Evolutionary conservation across 1,139 yeast species (phyloP).

Genomic region (Arxiozyma heterogenica): DNA sequence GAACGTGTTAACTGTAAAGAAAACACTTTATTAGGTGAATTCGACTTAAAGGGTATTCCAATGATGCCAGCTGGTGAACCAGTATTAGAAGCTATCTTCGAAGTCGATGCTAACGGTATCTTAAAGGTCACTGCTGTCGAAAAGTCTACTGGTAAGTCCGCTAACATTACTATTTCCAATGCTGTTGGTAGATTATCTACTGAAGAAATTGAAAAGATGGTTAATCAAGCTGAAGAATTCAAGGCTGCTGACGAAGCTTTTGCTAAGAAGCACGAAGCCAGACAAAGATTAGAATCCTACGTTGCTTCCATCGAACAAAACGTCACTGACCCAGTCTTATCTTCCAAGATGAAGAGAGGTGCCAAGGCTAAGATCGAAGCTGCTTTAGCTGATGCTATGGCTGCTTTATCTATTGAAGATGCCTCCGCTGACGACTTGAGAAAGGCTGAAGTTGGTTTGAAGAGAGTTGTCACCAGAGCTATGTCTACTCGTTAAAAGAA

Average conservation of each 20-base stretch:
- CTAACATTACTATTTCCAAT: slow-evolving; percentile 99
- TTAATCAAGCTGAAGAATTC: slow-evolving; percentile 97
- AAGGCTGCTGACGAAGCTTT: slow-evolving; percentile 98
- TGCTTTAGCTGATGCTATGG: slow-evolving; percentile 97
- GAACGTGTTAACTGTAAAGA: slow-evolving; percentile 99
- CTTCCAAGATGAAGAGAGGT: slow-evolving; percentile 96
- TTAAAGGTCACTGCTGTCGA: slow-evolving; percentile 99
- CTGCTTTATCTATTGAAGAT: slow-evolving; percentile 96
- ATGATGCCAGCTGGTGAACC: slow-evolving; percentile 99
- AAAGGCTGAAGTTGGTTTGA: slow-evolving; percentile 98
- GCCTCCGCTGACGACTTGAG: slow-evolving; percentile 94
- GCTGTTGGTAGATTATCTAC: slow-evolving; percentile 98
- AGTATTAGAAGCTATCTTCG: slow-evolving; percentile 98
- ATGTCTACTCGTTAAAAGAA: slow-evolving; percentile 86
- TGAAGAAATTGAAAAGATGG: slow-evolving; percentile 98
- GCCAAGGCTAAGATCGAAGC: slow-evolving; percentile 97
- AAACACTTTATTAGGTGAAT: slow-evolving; percentile 98
- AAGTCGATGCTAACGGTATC: slow-evolving; percentile 99
- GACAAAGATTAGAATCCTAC: slow-evolving; percentile 98
- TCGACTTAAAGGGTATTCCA: slow-evolving; percentile 97
- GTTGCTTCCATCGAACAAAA: slow-evolving; percentile 95
- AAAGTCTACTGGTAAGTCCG: slow-evolving; percentile 98
- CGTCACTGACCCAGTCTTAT: slow-evolving; percentile 95
- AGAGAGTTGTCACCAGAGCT: slow-evolving; percentile 99
- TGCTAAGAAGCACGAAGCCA: slow-evolving; percentile 99